phyloP scores from a whole-genome alignment of 1,284 basidiomycete genomes.

The Peniophora sp. region DNA sequence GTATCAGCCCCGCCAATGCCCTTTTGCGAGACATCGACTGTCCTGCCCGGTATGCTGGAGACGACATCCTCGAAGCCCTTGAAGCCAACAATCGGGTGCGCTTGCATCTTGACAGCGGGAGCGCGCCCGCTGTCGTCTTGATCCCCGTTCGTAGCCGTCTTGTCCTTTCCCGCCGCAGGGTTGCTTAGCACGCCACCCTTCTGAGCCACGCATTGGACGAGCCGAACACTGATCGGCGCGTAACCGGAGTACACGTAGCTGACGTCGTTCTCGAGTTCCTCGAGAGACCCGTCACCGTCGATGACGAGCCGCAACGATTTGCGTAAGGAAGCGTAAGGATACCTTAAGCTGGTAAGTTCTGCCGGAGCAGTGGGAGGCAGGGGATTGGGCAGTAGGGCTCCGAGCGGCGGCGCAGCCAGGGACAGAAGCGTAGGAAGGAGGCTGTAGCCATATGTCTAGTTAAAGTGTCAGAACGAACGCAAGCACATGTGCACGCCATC shows the following conservation, averaged over 20 bases:
- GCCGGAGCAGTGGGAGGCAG: constrained; percentile 41
- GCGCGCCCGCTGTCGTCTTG: constrained; percentile 25
- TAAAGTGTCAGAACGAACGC: constrained; percentile 7
- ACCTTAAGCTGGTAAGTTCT: constrained; percentile 41
- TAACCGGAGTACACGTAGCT: constrained; percentile 96
- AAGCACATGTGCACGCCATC: constrained; percentile 3
- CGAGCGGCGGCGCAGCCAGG: constrained; percentile 66
- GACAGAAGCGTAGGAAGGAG: constrained; percentile 81
- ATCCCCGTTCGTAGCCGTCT: constrained; percentile 27
- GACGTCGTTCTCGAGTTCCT: constrained; percentile 86
- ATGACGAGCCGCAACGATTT: constrained; percentile 89
- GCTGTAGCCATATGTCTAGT: constrained; percentile 87
- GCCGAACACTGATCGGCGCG: constrained; percentile 85
- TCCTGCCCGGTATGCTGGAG: constrained; percentile 74
- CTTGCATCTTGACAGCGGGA: constrained; percentile 46
- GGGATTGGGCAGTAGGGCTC: constrained; percentile 57
- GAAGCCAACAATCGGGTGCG: constrained; percentile 92
- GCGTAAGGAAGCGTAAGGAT: constrained; percentile 66
- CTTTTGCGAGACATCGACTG: constrained; percentile 73
- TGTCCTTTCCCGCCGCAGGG: constrained; percentile 49
- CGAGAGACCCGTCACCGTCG: constrained; percentile 75
- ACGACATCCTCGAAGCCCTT: constrained; percentile 93
- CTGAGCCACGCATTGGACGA: constrained; percentile 90
- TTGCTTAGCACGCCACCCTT: constrained; percentile 83
- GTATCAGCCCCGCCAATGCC: constrained; percentile 24